These are phyloP conservation scores for Arachis monticola DNA, from an alignment of 331 rosid species.

Conservation along the genomic window DNA sequence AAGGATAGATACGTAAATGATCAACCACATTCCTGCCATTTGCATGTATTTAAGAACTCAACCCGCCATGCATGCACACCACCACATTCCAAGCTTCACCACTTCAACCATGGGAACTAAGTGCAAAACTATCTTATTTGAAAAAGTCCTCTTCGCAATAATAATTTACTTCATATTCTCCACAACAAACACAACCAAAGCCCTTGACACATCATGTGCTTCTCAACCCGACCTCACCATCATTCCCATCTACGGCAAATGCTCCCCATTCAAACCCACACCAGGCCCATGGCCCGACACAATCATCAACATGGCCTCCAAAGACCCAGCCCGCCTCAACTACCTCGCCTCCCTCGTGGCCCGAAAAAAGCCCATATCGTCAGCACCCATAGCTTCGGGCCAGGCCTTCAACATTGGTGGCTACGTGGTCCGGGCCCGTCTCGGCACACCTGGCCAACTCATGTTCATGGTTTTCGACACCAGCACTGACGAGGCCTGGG, in stretches of 20 bases:
- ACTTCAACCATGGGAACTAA: conserved; percentile 49
- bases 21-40: neutral
- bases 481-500: conserved; percentile 80
- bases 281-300: conserved; percentile 60
- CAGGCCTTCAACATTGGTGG: conserved; percentile 72
- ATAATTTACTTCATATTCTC: neutral
- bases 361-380: conserved; percentile 51
- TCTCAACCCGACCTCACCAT: conserved; percentile 59
- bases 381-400: conserved; percentile 80
- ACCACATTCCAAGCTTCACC: neutral
- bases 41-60: neutral
- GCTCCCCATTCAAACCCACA: conserved; percentile 81
- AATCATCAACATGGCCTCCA: conserved; percentile 73
- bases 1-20: conserved; percentile 42
- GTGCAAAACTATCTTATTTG: conserved; percentile 10
- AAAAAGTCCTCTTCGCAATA: conserved; percentile 34
- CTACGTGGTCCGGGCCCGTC: conserved; percentile 71
- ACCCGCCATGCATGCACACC: conserved; percentile 41
- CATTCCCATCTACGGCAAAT: conserved; percentile 80
- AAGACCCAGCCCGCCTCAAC: conserved; percentile 64
- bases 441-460: conserved; percentile 80
- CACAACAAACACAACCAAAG: neutral
- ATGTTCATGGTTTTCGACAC: conserved; percentile 87
- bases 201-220: conserved; percentile 60
- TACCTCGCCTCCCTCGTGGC: conserved; percentile 58